Conservation (phyloP, 2,329 filamentous ascomycete species). For the Hypoxylon sp. region DNA sequence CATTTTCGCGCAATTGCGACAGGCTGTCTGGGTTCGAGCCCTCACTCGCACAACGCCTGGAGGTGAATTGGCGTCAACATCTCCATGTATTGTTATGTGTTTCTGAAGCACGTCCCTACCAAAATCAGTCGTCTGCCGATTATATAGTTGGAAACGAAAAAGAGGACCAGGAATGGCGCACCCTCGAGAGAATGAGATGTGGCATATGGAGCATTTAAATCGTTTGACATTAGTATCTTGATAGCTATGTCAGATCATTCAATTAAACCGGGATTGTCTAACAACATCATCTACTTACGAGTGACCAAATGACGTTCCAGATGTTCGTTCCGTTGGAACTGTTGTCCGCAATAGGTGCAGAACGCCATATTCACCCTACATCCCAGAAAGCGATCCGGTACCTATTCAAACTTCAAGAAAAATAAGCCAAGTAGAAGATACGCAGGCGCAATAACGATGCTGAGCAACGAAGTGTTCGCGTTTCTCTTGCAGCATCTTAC, state of each 20-base stretch:
- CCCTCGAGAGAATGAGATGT: conserved; percentile 32
- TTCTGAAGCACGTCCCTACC: conserved; percentile 33
- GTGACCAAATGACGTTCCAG: conserved; percentile 31
- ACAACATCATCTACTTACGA: conserved; percentile 13
- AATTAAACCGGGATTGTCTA: neutral
- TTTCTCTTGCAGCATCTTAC: neutral
- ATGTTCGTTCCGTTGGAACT: conserved; percentile 32
- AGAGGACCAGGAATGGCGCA: neutral
- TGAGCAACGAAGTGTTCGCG: neutral
- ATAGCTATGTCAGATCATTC: neutral
- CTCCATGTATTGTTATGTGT: conserved; percentile 30
- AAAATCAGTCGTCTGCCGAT: conserved; percentile 7
- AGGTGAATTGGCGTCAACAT: conserved; percentile 15
- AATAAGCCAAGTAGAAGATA: conserved; percentile 7
- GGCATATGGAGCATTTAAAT: conserved; percentile 35
- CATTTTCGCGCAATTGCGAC: conserved; percentile 33
- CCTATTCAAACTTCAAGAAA: neutral
- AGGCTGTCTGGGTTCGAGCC: conserved; percentile 30
- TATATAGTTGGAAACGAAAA: neutral
- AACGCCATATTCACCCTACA: conserved; percentile 24
- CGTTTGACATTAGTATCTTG: conserved; percentile 33
- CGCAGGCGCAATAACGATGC: neutral
- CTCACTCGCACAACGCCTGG: conserved; percentile 19
- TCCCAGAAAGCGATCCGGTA: neutral
- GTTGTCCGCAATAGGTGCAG: conserved; percentile 33